Evolutionary conservation across 1,284 basidiomycete genomes (phyloP).

Genomic region (Ganoderma meredithae): DNA sequence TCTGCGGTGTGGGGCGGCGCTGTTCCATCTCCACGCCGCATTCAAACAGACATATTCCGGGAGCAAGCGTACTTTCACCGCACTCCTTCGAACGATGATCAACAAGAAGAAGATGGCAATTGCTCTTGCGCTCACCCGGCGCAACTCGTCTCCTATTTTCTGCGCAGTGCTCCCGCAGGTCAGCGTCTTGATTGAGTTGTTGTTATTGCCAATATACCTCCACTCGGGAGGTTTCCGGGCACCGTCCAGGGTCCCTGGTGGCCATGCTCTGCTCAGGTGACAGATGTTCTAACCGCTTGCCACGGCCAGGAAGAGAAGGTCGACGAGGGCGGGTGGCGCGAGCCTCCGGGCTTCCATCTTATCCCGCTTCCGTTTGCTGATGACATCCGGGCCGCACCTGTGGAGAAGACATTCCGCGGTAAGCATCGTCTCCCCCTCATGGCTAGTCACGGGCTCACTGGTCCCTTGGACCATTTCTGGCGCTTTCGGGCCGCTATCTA

Average conservation of each 20-base stretch:
- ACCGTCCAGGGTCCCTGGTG: slow-evolving; percentile 4
- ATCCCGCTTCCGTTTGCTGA: slow-evolving; percentile 94
- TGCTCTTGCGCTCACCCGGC: slow-evolving; percentile 74
- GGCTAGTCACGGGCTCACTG: slow-evolving; percentile 26
- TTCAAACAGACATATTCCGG: slow-evolving; percentile 83
- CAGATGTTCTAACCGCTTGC: slow-evolving; percentile 18
- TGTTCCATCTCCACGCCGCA: neutral
- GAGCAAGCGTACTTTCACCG: slow-evolving; percentile 90
- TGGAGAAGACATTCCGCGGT: slow-evolving; percentile 66
- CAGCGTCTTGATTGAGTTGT: slow-evolving; percentile 29
- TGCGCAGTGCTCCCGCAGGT: slow-evolving; percentile 91
- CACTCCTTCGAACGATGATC: slow-evolving; percentile 85
- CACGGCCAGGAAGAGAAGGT: slow-evolving; percentile 70
- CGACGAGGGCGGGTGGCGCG: slow-evolving; percentile 78
- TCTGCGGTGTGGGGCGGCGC: neutral
- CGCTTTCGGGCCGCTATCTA: slow-evolving; percentile 21
- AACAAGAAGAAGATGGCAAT: slow-evolving; percentile 87
- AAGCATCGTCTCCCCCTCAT: slow-evolving; percentile 25
- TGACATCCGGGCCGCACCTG: slow-evolving; percentile 85
- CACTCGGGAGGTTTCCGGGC: slow-evolving; percentile 14
- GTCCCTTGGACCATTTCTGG: slow-evolving; percentile 9
- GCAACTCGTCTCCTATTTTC: slow-evolving; percentile 82
- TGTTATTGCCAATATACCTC: slow-evolving; percentile 28
- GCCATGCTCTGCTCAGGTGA: slow-evolving; percentile 18
- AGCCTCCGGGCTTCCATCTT: slow-evolving; percentile 92